phyloP scores from a whole-genome alignment of 352 stramenopile species.

The Pythium pectinolyticum region DNA sequence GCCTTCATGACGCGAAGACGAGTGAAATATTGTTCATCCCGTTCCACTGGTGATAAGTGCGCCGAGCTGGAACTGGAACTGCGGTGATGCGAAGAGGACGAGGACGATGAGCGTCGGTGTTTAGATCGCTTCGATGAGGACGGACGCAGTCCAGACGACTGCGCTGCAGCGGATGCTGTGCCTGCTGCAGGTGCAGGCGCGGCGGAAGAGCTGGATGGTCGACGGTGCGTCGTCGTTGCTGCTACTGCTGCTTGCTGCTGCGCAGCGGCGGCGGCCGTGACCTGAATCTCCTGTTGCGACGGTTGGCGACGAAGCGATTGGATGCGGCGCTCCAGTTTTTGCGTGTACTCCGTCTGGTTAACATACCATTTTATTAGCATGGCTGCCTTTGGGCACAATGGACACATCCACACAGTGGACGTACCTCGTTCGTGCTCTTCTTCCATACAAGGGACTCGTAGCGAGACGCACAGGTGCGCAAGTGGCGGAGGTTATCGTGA shows the following conservation, averaged over 20 bases:
- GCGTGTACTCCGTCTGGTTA: slow-evolving; percentile 50
- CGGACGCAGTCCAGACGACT: background rate
- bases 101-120: slow-evolving; percentile 21
- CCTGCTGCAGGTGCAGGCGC: background rate
- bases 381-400: too few species aligned
- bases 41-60: slow-evolving; percentile 15
- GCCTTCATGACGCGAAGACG: slow-evolving; percentile 69
- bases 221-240: too few species aligned
- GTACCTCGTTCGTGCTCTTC: slow-evolving; percentile 59
- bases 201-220: too few species aligned
- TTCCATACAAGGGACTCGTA: slow-evolving; percentile 79
- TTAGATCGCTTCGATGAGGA: slow-evolving; percentile 19
- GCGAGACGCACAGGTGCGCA: slow-evolving; percentile 57
- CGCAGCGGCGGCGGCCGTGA: slow-evolving; percentile 13
- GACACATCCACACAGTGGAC: background rate
- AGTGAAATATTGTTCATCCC: slow-evolving; percentile 67
- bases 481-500: slow-evolving; percentile 45
- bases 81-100: slow-evolving; percentile 2
- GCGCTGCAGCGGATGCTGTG: slow-evolving; percentile 2
- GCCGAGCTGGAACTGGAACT: slow-evolving; percentile 11
- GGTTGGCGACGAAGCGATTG: slow-evolving; percentile 60
- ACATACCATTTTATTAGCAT: background rate
- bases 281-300: slow-evolving; percentile 34
- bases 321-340: slow-evolving; percentile 66
- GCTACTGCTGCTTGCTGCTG: slow-evolving; percentile 14